Conservation (phyloP, 2,329 filamentous ascomycete genomes). For the Corynespora cassiicola region DNA sequence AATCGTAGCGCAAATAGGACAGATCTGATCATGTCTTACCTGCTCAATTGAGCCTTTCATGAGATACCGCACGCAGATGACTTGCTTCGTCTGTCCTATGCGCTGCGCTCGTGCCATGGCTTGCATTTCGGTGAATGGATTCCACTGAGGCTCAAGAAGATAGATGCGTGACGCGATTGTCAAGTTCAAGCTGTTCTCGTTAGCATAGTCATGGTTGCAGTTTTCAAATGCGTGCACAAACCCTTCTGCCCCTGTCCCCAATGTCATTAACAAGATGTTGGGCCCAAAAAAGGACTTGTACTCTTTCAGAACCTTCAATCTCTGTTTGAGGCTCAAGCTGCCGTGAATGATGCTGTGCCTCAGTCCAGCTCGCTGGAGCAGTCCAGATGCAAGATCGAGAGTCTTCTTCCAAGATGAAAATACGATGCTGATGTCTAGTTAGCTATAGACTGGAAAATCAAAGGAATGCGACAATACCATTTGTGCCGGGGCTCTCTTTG, state of each 20-base stretch:
- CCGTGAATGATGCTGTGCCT: slow-evolving; percentile 24
- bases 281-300: slow-evolving; percentile 17
- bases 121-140: slow-evolving; percentile 32
- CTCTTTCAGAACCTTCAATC: slow-evolving; percentile 16
- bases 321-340: slow-evolving; percentile 11
- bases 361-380: slow-evolving; percentile 26
- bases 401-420: slow-evolving; percentile 46
- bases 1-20: neutral
- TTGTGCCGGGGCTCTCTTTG: slow-evolving; percentile 18
- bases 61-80: slow-evolving; percentile 29
- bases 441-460: neutral
- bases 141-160: slow-evolving; percentile 37
- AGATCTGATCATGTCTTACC: slow-evolving; percentile 9
- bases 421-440: slow-evolving; percentile 31
- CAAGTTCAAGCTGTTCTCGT: slow-evolving; percentile 15
- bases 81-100: slow-evolving; percentile 26
- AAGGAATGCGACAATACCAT: slow-evolving; percentile 12
- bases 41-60: slow-evolving; percentile 33
- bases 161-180: slow-evolving; percentile 21
- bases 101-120: slow-evolving; percentile 27
- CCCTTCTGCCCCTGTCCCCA: slow-evolving; percentile 28
- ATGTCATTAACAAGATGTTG: slow-evolving; percentile 27
- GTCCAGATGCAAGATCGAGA: slow-evolving; percentile 31
- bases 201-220: neutral
- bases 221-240: slow-evolving; percentile 3